These are phyloP conservation scores for Saturnispora silvae DNA, from an alignment of 805 yeast species.

Conservation along the genomic window DNA sequence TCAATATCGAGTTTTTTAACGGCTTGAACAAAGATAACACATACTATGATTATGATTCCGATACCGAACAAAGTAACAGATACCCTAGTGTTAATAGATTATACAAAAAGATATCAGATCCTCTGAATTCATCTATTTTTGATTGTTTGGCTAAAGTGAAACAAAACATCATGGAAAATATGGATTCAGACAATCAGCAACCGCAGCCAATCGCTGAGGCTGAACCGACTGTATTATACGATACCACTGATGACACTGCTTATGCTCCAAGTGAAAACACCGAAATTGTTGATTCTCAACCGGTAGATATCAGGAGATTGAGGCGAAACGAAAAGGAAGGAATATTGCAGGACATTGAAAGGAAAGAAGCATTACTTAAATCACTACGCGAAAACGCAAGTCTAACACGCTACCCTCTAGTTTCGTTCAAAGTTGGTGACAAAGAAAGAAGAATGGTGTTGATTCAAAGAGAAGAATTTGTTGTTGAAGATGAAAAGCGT, in stretches of 20 bases:
- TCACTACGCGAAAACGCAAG: constrained; percentile 34
- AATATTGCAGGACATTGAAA: constrained; percentile 23
- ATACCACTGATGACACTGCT: constrained; percentile 4
- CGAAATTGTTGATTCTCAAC: background rate
- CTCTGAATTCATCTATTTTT: constrained; percentile 5
- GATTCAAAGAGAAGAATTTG: constrained; percentile 77
- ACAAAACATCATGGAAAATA: background rate
- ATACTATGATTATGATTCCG: constrained; percentile 7
- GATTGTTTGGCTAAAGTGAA: constrained; percentile 5
- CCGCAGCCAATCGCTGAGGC: too few relatives aligned
- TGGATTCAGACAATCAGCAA: background rate
- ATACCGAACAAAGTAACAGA: constrained; percentile 3
- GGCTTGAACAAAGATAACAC: constrained; percentile 1
- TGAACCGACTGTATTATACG: background rate
- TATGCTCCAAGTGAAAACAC: constrained; percentile 4
- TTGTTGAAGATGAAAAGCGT: constrained; percentile 63
- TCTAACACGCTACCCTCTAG: constrained; percentile 56
- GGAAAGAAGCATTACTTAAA: constrained; percentile 38
- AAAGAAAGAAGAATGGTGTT: constrained; percentile 65
- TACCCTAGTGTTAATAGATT: constrained; percentile 4
- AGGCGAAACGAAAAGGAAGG: constrained; percentile 1
- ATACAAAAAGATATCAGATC: constrained; percentile 3
- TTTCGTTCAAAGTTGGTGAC: constrained; percentile 62
- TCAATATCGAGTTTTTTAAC: constrained; percentile 5
- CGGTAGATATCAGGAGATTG: background rate